Evolutionary conservation across 257 asterid genomes (phyloP).

Genomic region (Dorcoceras hygrometricum): DNA sequence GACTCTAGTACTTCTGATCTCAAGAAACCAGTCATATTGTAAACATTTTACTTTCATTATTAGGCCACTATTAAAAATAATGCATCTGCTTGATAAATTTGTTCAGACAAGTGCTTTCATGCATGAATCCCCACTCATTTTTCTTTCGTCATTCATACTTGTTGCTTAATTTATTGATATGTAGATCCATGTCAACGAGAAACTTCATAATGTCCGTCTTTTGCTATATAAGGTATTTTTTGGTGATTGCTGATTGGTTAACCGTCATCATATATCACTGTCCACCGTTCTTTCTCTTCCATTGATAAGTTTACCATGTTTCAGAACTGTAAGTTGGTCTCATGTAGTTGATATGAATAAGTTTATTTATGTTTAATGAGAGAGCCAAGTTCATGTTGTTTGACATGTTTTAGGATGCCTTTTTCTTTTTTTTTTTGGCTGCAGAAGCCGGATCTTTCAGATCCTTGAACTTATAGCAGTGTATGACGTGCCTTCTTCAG

Average conservation of each 20-base stretch:
- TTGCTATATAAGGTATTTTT: not conserved
- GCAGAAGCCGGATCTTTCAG: constrained; percentile 7
- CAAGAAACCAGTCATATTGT: not conserved
- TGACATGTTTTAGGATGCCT: not conserved
- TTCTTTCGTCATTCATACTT: not conserved
- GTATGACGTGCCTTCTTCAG: constrained; percentile 38
- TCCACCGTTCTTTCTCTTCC: not conserved
- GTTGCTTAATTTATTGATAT: not conserved
- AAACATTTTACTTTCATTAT: not conserved
- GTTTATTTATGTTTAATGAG: not conserved
- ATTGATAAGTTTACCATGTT: not conserved
- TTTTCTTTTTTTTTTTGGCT: constrained; percentile 3
- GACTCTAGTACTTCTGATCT: not conserved
- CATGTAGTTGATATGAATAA: not conserved
- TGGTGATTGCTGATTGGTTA: not conserved
- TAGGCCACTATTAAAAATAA: not conserved
- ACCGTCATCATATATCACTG: not conserved
- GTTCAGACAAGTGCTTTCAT: not conserved
- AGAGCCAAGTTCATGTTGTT: not conserved
- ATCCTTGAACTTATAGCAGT: constrained; percentile 19
- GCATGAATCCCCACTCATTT: not conserved
- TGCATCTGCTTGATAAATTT: not conserved
- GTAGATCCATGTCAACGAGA: not conserved
- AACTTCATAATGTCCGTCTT: not conserved
- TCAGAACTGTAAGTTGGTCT: not conserved